Base-by-base conservation (phyloP, 1,139 yeast genomes). In the Meyerozyma sp. region DNA sequence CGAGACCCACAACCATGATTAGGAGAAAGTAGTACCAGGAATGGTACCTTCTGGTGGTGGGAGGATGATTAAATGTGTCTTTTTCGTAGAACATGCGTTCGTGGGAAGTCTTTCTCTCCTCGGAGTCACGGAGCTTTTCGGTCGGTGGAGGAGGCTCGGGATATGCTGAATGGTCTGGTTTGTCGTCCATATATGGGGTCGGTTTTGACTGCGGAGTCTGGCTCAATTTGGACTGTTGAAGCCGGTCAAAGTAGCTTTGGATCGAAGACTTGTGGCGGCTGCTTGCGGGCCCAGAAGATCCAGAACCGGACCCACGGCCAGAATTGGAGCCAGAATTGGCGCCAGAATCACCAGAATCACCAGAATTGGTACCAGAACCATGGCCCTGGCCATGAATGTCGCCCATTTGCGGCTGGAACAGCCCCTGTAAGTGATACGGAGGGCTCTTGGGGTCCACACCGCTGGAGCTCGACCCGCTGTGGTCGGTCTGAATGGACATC, bases 1-100 rank as follows among this genome's bases (percentile, higher is more conserved):
- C 21, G 5, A 40, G 29, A n/a, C 39, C 42, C 21, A 28, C 26
- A 8, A 27, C 37, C 51, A 48, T 49, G 43, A 49, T 36, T 13
- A 32, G n/a, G 7, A 29, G 20, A 48, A 49, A 50, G 14, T 43
- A 39, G 11, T 47, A 28, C 53, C 54, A 49, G 26, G 28, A 6
- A 27, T 39, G 36, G 28, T n/a, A 39, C 3, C 14, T 9, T 14
- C 2, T 13, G 13, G 26, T 5, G 8, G 4, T 18, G 18, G 28
- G 13, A 11, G 14, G 34, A 6, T 3, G 27, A n/a, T 27, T 2
- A 6, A 9, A 13, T 9, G 2, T 32, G 10, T 16, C 14, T 27
- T 29, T 18, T 20, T 16, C n/a, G 4, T 39, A 18, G n/a, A 39
- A 16, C 40, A 39, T 39, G 14, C 23, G 34, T 16, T 39, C 40